Base-by-base conservation (phyloP, 805 yeast genomes). In the Wickerhamiella occidentalis region DNA sequence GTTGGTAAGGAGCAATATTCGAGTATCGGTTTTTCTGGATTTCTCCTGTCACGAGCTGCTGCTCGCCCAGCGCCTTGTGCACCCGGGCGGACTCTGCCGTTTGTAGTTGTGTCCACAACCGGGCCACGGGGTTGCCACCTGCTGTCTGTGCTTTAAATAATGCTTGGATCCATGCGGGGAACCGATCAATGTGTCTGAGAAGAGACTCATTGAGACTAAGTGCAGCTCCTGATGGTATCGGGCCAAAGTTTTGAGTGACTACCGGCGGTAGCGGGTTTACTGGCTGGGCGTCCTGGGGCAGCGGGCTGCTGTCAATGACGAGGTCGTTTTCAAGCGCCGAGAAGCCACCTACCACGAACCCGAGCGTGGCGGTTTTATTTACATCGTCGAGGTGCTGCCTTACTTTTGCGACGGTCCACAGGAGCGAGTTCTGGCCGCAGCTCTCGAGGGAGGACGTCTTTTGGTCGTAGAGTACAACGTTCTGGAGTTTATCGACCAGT, bases 1-100 rank as follows among this genome's bases (percentile, higher is more conserved):
- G 90, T 60, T 85, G 94, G 64, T 77, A 88, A 3, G 95, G 87
- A 59, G 83, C 81, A 40, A 88, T 84, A 62, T 88, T 94, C 58
- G 84, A 82, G 68, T 88, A 88, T 52, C 97, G 68, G 64, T 88
- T 86, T 60, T 87, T 87, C 22, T 94, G 90, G 40, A 79, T 71
- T 63, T 86, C 95, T 38, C 87, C 79, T 6, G 95, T 96, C 3
- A 33, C 38, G 2, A 47, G 45, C 25, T 47, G 17, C 26, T 47
- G 49, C 13, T 46, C 47, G n/a, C 44, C 30, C 13, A 71, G 59
- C 1, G 73, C 75, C 40, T 66, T 61, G 51, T 78, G 77, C 51
- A 87, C 69, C 38, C 96, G 69, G 15, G 70, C 71, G 54, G 78
- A 77, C 61, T 88, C 96, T 25, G 75, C 71, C 42, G 74, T 65